Evolutionary conservation across 495 filamentous ascomycete genomes (phyloP), one percentile per base, ranked within the genome.

Genomic region (Tuber brumale): DNA sequence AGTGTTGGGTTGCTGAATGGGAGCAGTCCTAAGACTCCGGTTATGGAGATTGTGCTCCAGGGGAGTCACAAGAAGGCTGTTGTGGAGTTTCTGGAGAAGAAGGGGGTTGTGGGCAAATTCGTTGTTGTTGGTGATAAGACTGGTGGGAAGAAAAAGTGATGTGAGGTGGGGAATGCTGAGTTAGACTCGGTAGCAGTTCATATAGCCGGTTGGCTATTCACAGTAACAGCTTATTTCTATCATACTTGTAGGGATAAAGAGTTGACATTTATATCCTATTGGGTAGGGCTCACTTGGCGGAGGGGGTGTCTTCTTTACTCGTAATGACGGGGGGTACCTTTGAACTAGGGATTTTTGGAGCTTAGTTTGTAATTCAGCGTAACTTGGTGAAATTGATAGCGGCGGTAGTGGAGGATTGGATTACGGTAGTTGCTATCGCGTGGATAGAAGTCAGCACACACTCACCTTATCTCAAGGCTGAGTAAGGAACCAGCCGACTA

Each of bases 11-110:
- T 90, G 79, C 84, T 90, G 70, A 85, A 84, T 14, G 91, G 91
- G 8, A 86, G 85, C 69, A 86, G 85, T 77, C 89, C 89, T 19
- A 88, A 90, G 76, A 88, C 88, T 80, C 89, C 88, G 2, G 85
- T 91, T 0, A 89, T 91, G 89, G 91, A 93, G 83, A 87, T 93
- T 46, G 84, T 90, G 84, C 88, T 92, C 2, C 91, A 93, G 81
- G 91, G 91, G 12, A 89, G 90, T 76, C 90, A 92, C 84, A 86
- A 87, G 57, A 86, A 88, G 75, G 88, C 85, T 6, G 85, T 93
- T 48, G 84, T 89, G 45, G 88, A 85, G 80, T 91, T 89, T 45
- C 83, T 93, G 79, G 86, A 87, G 72, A 87, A 86, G 80, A 86
- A 90, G 70, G 91, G 91, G 1, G 81, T 93, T 51, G 84, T 83